Conservation (phyloP, 805 yeast genomes). For the Pachysolen tannophilus region DNA sequence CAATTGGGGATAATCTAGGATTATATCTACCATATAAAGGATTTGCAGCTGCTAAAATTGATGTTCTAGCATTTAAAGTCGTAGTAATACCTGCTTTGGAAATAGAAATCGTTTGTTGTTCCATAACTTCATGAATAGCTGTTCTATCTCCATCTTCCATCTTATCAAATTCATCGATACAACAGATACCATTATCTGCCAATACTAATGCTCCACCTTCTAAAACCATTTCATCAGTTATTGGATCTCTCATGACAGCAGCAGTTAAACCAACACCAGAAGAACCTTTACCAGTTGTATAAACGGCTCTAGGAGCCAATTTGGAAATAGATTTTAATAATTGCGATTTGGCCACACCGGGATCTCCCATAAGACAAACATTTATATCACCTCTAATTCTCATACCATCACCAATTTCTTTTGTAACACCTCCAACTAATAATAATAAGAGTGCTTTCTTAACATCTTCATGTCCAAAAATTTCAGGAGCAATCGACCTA, state of each 20-base stretch:
- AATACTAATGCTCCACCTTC: slow-evolving; percentile 98
- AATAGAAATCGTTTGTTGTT: slow-evolving; percentile 95
- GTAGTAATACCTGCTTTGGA: slow-evolving; percentile 98
- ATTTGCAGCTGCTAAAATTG: slow-evolving; percentile 97
- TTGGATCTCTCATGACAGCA: slow-evolving; percentile 97
- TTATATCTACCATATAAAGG: slow-evolving; percentile 94
- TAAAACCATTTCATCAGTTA: slow-evolving; percentile 96
- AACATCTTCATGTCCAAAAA: slow-evolving; percentile 88
- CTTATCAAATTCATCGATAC: slow-evolving; percentile 98
- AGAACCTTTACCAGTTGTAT: slow-evolving; percentile 97
- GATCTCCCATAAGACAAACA: slow-evolving; percentile 96
- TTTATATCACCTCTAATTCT: slow-evolving; percentile 96
- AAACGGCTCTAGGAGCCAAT: slow-evolving; percentile 93
- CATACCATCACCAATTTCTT: slow-evolving; percentile 94
- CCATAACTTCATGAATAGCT: slow-evolving; percentile 99
- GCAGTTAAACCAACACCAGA: slow-evolving; percentile 99
- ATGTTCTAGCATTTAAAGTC: slow-evolving; percentile 89
- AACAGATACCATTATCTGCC: slow-evolving; percentile 97
- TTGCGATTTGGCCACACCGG: slow-evolving; percentile 99
- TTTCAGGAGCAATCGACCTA: slow-evolving; percentile 93
- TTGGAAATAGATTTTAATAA: slow-evolving; percentile 82
- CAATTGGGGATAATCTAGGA: slow-evolving; percentile 82
- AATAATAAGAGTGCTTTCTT: slow-evolving; percentile 82
- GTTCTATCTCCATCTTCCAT: slow-evolving; percentile 97
- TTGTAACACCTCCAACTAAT: slow-evolving; percentile 92